Conservation (phyloP, 768 basidiomycete species). For the Lepiota venenata region DNA sequence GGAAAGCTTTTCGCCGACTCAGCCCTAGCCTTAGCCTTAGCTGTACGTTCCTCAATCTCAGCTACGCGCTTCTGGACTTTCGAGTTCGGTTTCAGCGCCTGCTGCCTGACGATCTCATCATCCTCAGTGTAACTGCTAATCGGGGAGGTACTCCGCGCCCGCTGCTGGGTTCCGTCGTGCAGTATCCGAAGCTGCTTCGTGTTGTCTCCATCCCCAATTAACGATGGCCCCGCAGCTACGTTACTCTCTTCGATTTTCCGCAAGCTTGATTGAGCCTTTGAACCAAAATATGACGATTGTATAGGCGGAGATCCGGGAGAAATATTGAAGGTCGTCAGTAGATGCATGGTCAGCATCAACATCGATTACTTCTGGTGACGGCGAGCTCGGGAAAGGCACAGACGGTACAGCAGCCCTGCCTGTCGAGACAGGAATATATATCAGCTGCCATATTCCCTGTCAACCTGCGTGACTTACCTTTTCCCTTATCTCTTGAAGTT, state of each 20-base stretch:
- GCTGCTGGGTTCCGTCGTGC: neutral
- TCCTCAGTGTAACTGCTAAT: conserved; percentile 3
- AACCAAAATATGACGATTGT: neutral
- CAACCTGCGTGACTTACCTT: neutral
- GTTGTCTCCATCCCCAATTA: conserved; percentile 8
- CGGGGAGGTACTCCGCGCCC: neutral
- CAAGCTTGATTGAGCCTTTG: neutral
- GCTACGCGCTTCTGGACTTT: neutral
- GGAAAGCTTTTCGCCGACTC: neutral
- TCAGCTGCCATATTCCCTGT: neutral
- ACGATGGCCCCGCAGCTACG: neutral
- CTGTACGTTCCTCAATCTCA: neutral
- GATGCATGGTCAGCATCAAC: conserved; percentile 9
- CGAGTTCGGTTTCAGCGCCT: neutral
- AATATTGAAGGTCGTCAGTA: conserved; percentile 9
- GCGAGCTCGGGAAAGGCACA: neutral
- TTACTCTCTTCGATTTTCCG: neutral
- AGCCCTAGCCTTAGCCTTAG: too few species aligned
- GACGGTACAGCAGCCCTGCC: neutral
- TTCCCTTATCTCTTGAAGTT: conserved; percentile 1
- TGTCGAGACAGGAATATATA: neutral
- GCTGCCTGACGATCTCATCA: neutral
- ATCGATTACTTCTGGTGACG: conserved; percentile 5
- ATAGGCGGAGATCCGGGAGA: neutral
- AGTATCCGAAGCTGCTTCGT: conserved; percentile 1